These are phyloP conservation scores for Cercophora samala DNA, from an alignment of 495 filamentous ascomycete species.

Conservation along the genomic window DNA sequence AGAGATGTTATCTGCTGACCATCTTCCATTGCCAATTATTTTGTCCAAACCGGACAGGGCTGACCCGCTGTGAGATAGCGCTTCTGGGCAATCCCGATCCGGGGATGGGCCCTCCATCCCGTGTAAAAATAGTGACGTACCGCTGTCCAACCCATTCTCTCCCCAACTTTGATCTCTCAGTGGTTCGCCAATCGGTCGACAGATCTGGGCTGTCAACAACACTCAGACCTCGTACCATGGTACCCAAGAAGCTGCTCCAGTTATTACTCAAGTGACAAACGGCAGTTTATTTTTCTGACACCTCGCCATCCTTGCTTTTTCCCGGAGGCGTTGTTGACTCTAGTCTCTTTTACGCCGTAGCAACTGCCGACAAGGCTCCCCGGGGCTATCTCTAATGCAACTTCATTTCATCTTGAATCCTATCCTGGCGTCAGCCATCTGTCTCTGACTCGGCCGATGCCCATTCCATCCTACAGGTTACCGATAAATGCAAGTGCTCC, in stretches of 20 bases:
- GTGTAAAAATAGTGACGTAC: constrained; percentile 7
- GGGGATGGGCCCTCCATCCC: neutral
- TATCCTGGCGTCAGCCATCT: neutral
- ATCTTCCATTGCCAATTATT: neutral
- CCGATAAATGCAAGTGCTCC: constrained; percentile 3
- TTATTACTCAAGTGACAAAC: neutral
- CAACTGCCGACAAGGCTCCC: neutral
- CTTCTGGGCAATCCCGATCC: neutral
- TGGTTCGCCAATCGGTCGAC: neutral
- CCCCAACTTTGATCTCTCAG: neutral
- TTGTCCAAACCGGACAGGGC: neutral
- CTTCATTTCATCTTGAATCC: neutral
- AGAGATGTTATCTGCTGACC: too few relatives aligned
- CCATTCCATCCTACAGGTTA: neutral
- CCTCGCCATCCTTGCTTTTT: neutral
- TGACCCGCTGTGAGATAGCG: constrained; percentile 3
- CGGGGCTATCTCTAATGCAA: neutral
- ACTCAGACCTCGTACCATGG: neutral
- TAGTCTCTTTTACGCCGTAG: neutral
- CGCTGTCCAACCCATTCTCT: neutral
- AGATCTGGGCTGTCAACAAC: neutral
- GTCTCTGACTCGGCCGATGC: neutral
- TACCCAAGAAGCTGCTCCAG: neutral
- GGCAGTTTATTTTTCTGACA: neutral
- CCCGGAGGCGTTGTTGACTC: neutral